Conservation (phyloP, 2,329 filamentous ascomycete genomes). For the Aureobasidium mangrovei region DNA sequence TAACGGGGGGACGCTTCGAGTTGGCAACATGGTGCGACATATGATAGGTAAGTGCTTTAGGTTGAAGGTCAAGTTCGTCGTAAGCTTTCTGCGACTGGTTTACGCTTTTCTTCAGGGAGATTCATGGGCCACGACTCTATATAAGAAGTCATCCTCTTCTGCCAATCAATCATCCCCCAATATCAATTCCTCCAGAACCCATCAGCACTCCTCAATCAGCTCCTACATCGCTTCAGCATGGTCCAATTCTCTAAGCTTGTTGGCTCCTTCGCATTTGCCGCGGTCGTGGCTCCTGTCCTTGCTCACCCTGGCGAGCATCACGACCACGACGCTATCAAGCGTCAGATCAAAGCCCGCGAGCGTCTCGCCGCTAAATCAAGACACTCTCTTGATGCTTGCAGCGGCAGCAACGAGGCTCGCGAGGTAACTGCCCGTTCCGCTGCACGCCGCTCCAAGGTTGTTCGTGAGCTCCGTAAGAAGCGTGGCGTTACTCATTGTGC, state of each 20-base stretch:
- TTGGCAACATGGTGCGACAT: too few relatives aligned
- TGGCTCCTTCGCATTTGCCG: neutral
- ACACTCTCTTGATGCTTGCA: slow-evolving; percentile 2
- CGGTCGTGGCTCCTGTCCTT: slow-evolving; percentile 12
- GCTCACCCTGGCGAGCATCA: slow-evolving; percentile 30
- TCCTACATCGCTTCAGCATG: neutral
- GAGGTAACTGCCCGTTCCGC: neutral
- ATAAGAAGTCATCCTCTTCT: neutral
- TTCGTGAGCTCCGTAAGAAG: slow-evolving; percentile 1
- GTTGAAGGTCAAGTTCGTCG: too few relatives aligned
- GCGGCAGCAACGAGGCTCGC: neutral
- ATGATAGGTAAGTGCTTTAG: too few relatives aligned
- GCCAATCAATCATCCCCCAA: neutral
- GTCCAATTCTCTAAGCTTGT: neutral
- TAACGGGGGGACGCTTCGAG: too few relatives aligned
- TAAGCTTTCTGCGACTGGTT: too few relatives aligned
- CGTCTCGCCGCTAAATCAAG: neutral
- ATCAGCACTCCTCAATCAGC: neutral
- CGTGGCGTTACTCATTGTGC: neutral
- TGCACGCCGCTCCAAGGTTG: neutral
- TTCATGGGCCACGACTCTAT: too few relatives aligned
- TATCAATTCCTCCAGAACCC: neutral
- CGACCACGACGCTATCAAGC: slow-evolving; percentile 24
- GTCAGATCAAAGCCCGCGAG: slow-evolving; percentile 25
- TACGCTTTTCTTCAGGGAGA: too few relatives aligned